These are phyloP conservation scores for Apiospora hydei DNA, from an alignment of 2,329 filamentous ascomycete species.

Conservation along the genomic window DNA sequence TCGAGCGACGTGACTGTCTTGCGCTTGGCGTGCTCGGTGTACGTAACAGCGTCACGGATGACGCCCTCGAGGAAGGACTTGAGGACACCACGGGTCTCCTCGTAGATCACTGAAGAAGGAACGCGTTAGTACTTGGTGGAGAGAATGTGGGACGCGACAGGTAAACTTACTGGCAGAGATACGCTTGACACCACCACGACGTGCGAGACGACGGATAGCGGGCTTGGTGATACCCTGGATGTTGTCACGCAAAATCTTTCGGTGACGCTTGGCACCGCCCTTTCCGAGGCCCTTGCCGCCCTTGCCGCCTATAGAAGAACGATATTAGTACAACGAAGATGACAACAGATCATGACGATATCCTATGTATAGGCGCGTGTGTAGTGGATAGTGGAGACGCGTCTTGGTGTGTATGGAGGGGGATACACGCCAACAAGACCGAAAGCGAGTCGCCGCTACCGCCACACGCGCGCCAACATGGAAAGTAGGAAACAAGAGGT, in stretches of 20 bases:
- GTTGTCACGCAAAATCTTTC: conserved; percentile 99
- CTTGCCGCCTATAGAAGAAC: conserved; percentile 75
- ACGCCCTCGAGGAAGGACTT: conserved; percentile 86
- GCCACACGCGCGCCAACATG: conserved; percentile 31
- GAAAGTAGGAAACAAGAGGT: conserved; percentile 29
- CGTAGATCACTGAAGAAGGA: conserved; percentile 72
- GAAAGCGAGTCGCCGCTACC: background rate
- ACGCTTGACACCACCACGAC: conserved; percentile 99
- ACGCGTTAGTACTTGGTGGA: conserved; percentile 27
- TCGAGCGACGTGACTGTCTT: conserved; percentile 74
- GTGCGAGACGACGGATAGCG: conserved; percentile 96
- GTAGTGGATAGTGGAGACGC: conserved; percentile 5
- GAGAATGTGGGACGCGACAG: background rate
- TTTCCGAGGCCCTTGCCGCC: conserved; percentile 98
- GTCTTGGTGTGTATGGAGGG: background rate
- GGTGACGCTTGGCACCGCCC: conserved; percentile 97
- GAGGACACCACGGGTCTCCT: conserved; percentile 82
- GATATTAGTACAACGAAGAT: conserved; percentile 43
- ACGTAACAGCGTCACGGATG: conserved; percentile 81
- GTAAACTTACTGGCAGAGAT: conserved; percentile 83
- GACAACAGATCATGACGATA: background rate
- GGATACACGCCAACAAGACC: background rate
- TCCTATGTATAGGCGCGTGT: background rate
- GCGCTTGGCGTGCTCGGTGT: conserved; percentile 85
- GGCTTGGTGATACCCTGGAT: conserved; percentile 99